phyloP scores from a whole-genome alignment of 108 stramenopile genomes.

The Schizochytrium sp. region DNA sequence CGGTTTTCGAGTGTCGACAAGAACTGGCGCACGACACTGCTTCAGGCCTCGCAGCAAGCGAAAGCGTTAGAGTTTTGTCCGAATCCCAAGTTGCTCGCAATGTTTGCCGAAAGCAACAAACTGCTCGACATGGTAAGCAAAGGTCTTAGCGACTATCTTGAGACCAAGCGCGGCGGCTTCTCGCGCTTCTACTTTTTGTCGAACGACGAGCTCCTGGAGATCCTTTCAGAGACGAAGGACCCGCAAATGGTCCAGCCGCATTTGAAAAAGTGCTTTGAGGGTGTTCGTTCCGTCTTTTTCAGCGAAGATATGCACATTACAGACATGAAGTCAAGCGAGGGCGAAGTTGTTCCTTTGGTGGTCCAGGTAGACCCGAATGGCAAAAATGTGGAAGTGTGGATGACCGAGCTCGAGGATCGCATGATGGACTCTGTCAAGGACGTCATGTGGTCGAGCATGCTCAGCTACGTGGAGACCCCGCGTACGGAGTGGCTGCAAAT shows the following conservation, averaged over 20 bases:
- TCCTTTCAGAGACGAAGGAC: conserved; percentile 57
- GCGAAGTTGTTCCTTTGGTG: conserved; percentile 40
- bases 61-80: conserved; percentile 53
- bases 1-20: conserved; percentile 62
- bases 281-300: conserved; percentile 32
- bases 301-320: conserved; percentile 38
- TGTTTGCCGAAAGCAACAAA: conserved; percentile 36
- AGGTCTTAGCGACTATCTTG: conserved; percentile 56
- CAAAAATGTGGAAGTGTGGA: conserved; percentile 59
- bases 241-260: conserved; percentile 54
- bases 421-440: conserved; percentile 45
- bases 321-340: conserved; percentile 50
- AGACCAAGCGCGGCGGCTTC: conserved; percentile 58
- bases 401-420: conserved; percentile 50
- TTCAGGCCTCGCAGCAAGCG: background rate
- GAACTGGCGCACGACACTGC: conserved; percentile 51
- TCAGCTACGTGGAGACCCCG: conserved; percentile 31
- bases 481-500: conserved; percentile 56
- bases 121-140: conserved; percentile 60
- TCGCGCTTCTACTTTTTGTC: conserved; percentile 60
- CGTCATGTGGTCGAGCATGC: conserved; percentile 18
- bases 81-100: conserved; percentile 53
- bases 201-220: conserved; percentile 58
- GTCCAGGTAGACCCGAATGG: conserved; percentile 48
- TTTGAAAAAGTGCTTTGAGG: conserved; percentile 64